phyloP scores from a whole-genome alignment of 1,139 yeast species.

The Suhomyces yuchorum region DNA sequence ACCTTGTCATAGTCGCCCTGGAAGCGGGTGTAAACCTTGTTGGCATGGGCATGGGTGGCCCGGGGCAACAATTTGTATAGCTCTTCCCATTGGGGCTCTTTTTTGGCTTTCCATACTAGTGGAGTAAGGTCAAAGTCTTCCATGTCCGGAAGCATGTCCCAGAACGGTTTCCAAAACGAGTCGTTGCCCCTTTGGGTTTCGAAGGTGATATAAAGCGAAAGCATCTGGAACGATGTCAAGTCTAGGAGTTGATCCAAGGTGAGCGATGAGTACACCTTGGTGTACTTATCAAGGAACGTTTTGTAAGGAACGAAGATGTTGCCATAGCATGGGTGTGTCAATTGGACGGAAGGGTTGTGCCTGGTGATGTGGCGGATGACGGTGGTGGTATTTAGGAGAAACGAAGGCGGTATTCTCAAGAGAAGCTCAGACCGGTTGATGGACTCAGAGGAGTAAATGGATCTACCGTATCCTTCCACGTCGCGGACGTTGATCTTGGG shows the following conservation, averaged over 20 bases:
- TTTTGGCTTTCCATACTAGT: slow-evolving; percentile 49
- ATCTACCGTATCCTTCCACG: slow-evolving; percentile 57
- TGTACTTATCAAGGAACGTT: slow-evolving; percentile 20
- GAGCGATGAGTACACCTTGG: slow-evolving; percentile 37
- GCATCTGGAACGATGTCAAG: slow-evolving; percentile 50
- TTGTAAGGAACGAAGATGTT: slow-evolving; percentile 25
- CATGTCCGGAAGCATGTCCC: slow-evolving; percentile 55
- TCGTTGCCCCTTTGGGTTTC: slow-evolving; percentile 39
- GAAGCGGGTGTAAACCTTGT: slow-evolving; percentile 41
- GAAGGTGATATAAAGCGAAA: slow-evolving; percentile 49
- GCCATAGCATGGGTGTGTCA: slow-evolving; percentile 25
- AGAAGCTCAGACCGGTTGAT: slow-evolving; percentile 46
- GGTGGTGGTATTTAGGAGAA: slow-evolving; percentile 62
- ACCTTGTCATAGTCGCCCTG: slow-evolving; percentile 39
- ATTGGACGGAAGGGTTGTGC: slow-evolving; percentile 22
- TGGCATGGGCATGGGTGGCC: slow-evolving; percentile 36
- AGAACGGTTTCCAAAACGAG: slow-evolving; percentile 69
- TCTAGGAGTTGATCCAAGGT: slow-evolving; percentile 30
- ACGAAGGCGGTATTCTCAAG: slow-evolving; percentile 58
- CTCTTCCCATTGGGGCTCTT: slow-evolving; percentile 24
- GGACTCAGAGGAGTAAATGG: slow-evolving; percentile 47
- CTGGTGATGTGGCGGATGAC: slow-evolving; percentile 43
- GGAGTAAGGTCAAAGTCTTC: slow-evolving; percentile 54
- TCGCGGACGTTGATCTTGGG: slow-evolving; percentile 33
- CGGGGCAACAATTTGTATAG: slow-evolving; percentile 43